phyloP scores from a whole-genome alignment of 257 asterid genomes.

The Asclepias syriaca region DNA sequence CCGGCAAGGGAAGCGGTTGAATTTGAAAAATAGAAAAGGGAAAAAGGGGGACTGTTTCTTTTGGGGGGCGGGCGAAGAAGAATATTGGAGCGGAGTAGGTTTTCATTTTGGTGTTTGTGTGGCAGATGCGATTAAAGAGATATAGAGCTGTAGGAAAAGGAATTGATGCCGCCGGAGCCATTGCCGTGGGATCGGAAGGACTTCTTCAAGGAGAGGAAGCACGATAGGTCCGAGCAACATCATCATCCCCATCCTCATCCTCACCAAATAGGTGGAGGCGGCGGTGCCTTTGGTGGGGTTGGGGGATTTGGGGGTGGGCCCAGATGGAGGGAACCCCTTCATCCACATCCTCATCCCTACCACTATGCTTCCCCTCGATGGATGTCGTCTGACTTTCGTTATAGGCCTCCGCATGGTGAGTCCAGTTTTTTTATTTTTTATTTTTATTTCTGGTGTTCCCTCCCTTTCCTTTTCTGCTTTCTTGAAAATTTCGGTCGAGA shows the following conservation, averaged over 20 bases:
- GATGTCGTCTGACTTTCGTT: conserved; percentile 59
- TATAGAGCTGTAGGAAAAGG: conserved; percentile 25
- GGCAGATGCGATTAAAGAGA: conserved; percentile 51
- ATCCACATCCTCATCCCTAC: conserved; percentile 40
- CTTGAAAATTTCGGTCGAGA: neutral
- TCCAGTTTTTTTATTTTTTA: neutral
- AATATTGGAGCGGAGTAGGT: neutral
- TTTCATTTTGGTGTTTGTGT: conserved; percentile 3
- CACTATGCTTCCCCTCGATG: conserved; percentile 48
- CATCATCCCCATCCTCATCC: conserved; percentile 11
- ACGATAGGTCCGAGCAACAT: conserved; percentile 59
- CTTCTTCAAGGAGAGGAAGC: conserved; percentile 62
- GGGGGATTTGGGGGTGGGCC: conserved; percentile 46
- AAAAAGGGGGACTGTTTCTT: neutral
- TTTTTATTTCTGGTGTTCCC: too few species aligned
- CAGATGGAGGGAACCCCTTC: conserved; percentile 65
- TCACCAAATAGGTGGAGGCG: conserved; percentile 35
- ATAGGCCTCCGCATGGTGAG: conserved; percentile 76
- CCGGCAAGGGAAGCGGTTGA: conserved; percentile 4
- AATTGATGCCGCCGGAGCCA: conserved; percentile 91
- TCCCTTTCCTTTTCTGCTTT: neutral
- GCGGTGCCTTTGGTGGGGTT: conserved; percentile 44
- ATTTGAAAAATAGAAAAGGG: neutral
- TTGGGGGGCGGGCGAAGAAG: neutral
- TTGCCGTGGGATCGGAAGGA: conserved; percentile 97